Evolutionary conservation across 1,139 yeast species (phyloP).

Genomic region (Scheffersomyces cryptocercus): DNA sequence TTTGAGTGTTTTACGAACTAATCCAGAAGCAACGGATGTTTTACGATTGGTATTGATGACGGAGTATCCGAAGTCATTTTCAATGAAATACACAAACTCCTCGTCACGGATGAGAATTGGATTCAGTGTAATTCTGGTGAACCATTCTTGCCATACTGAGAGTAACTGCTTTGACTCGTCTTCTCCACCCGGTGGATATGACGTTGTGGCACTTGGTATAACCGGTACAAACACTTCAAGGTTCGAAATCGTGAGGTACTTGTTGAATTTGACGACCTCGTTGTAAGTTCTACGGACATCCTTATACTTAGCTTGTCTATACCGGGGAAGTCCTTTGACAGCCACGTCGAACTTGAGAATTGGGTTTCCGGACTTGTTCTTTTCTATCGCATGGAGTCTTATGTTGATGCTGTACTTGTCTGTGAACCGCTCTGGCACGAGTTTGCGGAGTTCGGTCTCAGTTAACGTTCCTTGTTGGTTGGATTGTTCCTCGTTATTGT

Average conservation of each 20-base stretch:
- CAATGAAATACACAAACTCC: constrained; percentile 85
- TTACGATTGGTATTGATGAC: constrained; percentile 61
- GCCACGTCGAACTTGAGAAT: constrained; percentile 44
- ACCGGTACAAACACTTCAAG: constrained; percentile 95
- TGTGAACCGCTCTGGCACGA: constrained; percentile 54
- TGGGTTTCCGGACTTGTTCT: constrained; percentile 45
- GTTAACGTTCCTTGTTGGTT: constrained; percentile 19
- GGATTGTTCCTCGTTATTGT: constrained; percentile 4
- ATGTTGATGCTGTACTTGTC: constrained; percentile 32
- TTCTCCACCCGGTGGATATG: constrained; percentile 81
- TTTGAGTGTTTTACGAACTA: constrained; percentile 83
- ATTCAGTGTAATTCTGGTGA: constrained; percentile 68
- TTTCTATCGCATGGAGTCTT: constrained; percentile 35
- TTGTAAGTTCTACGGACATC: constrained; percentile 79
- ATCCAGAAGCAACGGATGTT: constrained; percentile 72
- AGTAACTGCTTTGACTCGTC: constrained; percentile 69
- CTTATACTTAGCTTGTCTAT: constrained; percentile 67
- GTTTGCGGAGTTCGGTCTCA: constrained; percentile 40
- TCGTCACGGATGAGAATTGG: constrained; percentile 84
- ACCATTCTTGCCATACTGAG: constrained; percentile 79
- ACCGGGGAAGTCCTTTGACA: constrained; percentile 64
- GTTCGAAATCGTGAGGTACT: constrained; percentile 74
- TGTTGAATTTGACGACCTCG: constrained; percentile 76
- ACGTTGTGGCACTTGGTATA: constrained; percentile 70
- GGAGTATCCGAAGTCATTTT: constrained; percentile 80